A percentile compares a stretch with the other conserved stretches of the same genome.
Evolutionary conservation across 371 early-diverging fungal genomes (phyloP).

Genomic region (Chytridium lagenaria): DNA sequence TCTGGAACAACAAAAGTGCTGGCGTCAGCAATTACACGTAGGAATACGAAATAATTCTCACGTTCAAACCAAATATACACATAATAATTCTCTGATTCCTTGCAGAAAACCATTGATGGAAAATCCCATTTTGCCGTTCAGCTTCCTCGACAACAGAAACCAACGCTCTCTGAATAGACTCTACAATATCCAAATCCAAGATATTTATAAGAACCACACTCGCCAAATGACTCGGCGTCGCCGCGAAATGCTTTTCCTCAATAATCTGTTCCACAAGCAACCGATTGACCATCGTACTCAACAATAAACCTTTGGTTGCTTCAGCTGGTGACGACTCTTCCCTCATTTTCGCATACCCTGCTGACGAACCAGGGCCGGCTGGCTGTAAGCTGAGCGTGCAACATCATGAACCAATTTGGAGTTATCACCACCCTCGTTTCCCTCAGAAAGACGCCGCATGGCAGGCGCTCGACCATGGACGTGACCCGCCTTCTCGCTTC

Average conservation of each 20-base stretch:
- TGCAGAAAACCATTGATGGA: conserved; percentile 13
- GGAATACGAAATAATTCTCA: background rate
- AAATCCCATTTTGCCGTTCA: background rate
- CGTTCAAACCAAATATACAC: conserved; percentile 4
- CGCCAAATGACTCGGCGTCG: background rate
- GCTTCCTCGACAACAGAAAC: background rate
- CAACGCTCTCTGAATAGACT: background rate
- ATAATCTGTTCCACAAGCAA: background rate
- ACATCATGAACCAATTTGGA: background rate
- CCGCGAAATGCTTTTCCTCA: too few relatives aligned
- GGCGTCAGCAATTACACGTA: background rate
- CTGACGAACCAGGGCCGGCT: background rate
- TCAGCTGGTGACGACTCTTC: background rate
- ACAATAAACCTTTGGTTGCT: background rate
- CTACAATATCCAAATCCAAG: background rate
- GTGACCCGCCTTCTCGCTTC: background rate
- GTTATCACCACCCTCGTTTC: conserved; percentile 4
- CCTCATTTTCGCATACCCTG: background rate
- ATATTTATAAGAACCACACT: background rate
- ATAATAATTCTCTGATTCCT: background rate
- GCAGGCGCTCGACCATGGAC: conserved; percentile 3
- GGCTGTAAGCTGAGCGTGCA: background rate
- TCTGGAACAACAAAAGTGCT: too few relatives aligned
- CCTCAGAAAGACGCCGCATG: conserved; percentile 16
- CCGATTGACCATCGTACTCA: background rate